Percentiles rank a stretch among this genome's conserved stretches.
Conservation (phyloP, 768 basidiomycete genomes). For the Termitomyces sp. region DNA sequence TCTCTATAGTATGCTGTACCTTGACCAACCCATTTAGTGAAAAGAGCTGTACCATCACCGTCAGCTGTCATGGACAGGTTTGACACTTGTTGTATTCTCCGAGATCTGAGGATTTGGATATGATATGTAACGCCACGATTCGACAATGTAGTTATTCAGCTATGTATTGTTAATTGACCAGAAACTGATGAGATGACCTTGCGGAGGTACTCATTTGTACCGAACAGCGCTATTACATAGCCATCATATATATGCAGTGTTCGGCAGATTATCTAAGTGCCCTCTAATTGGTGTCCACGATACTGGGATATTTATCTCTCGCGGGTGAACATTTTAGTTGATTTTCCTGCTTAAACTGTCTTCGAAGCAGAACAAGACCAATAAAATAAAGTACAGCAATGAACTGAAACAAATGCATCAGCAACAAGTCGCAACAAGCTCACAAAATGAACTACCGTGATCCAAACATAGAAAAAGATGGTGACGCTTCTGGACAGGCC, state of each 20-base stretch:
- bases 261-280: not conserved
- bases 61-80: too few relatives aligned
- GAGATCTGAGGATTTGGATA: not conserved
- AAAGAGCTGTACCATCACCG: not conserved
- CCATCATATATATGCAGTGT: too few relatives aligned
- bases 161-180: not conserved
- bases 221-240: not conserved
- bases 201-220: not conserved
- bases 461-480: slow-evolving; percentile 45
- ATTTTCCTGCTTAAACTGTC: slow-evolving; percentile 46
- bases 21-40: not conserved
- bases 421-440: not conserved
- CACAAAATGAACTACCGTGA: slow-evolving; percentile 31
- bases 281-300: slow-evolving; percentile 3
- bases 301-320: slow-evolving; percentile 5
- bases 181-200: not conserved
- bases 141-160: too few relatives aligned
- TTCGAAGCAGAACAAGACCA: slow-evolving; percentile 41
- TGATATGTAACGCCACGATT: too few relatives aligned
- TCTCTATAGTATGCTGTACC: not conserved
- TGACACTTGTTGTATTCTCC: not conserved
- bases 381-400: slow-evolving; percentile 38
- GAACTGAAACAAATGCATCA: slow-evolving; percentile 20
- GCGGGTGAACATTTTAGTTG: slow-evolving; percentile 18
- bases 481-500: slow-evolving; percentile 30